Conservation (phyloP, 352 stramenopile species). For the Phytophthora colocasiae region DNA sequence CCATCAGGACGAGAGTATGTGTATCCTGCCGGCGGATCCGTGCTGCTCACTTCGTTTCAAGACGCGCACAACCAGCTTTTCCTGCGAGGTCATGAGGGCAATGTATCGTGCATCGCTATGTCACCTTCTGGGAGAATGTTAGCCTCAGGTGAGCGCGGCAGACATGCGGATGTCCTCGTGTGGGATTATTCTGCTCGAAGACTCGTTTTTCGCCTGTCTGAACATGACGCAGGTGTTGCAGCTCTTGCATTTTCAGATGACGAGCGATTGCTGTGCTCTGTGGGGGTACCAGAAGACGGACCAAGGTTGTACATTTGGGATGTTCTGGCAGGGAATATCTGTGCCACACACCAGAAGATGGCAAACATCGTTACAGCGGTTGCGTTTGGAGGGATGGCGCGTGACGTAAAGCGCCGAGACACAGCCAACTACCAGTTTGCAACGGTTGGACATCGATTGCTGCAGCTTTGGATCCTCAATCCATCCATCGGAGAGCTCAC, state of each 20-base stretch:
- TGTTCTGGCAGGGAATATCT: slow-evolving; percentile 88
- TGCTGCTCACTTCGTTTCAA: slow-evolving; percentile 81
- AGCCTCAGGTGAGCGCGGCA: slow-evolving; percentile 85
- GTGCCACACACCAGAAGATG: slow-evolving; percentile 82
- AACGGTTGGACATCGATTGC: slow-evolving; percentile 72
- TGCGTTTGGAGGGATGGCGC: slow-evolving; percentile 85
- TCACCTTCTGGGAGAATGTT: slow-evolving; percentile 79
- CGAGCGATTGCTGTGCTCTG: slow-evolving; percentile 85
- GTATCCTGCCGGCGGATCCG: slow-evolving; percentile 87
- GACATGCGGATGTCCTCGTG: slow-evolving; percentile 88
- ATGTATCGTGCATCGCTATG: slow-evolving; percentile 85
- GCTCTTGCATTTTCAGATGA: slow-evolving; percentile 92
- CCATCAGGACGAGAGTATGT: slow-evolving; percentile 84
- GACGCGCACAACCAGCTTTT: slow-evolving; percentile 88
- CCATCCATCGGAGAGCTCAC: slow-evolving; percentile 81
- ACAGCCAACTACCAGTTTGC: slow-evolving; percentile 90
- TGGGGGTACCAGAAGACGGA: slow-evolving; percentile 80
- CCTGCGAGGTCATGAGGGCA: slow-evolving; percentile 82
- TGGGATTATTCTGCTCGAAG: slow-evolving; percentile 85
- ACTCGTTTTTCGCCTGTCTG: slow-evolving; percentile 85
- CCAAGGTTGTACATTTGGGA: slow-evolving; percentile 92
- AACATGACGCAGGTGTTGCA: slow-evolving; percentile 92
- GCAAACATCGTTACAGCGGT: slow-evolving; percentile 62
- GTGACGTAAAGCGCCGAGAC: slow-evolving; percentile 92
- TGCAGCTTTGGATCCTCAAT: slow-evolving; percentile 90